Evolutionary conservation across 1,284 basidiomycete species (phyloP), one percentile per base, ranked within the genome.

Genomic region (Meripilus lineatus): DNA sequence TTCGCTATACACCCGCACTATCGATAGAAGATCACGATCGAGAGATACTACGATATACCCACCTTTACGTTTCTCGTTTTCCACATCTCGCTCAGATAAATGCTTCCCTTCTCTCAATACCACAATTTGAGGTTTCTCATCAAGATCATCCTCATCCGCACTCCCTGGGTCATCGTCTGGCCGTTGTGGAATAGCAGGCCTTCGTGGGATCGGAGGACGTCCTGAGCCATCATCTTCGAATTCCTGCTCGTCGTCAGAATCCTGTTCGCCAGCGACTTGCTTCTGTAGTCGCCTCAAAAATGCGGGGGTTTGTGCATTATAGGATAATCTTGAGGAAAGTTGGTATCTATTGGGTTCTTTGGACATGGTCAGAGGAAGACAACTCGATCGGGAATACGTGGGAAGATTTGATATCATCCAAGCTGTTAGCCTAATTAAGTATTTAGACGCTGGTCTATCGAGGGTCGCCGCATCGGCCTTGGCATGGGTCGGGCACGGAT

Each of bases 21-120:
- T 34, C 37, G 28, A 30, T 10, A 23, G 32, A 43, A 13, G 28
- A 40, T 4, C 8, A 25, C 15, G 21, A 14, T 30, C 23, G 28
- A 30, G 28, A 30, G 28, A 8, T 8, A 30, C n/a, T n/a, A 20
- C n/a, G 47, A 18, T 28, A n/a, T 17, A 66, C 74, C 38, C 57
- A 90, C 90, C 86, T 72, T 75, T 79, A 40, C 87, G 75, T 44
- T 77, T 72, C 56, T 89, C 77, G 54, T 87, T 83, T 70, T 88
- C 85, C 2, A 74, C 89, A 56, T 93, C 86, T 40, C 75, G 65
- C 48, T 75, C 80, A 3, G 74, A 81, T 39, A 93, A 67, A 66
- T 93, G 91, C 57, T 89, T 91, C 22, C 90, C 90, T 54, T 85
- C 79, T 58, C 77, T 88, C 52, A 93, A 61, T 7, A 93, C 90